Percentiles rank a stretch among this genome's conserved stretches.
Evolutionary conservation across 73 alveolate genomes (phyloP).

Genomic region (Tetrahymena thermophila): DNA sequence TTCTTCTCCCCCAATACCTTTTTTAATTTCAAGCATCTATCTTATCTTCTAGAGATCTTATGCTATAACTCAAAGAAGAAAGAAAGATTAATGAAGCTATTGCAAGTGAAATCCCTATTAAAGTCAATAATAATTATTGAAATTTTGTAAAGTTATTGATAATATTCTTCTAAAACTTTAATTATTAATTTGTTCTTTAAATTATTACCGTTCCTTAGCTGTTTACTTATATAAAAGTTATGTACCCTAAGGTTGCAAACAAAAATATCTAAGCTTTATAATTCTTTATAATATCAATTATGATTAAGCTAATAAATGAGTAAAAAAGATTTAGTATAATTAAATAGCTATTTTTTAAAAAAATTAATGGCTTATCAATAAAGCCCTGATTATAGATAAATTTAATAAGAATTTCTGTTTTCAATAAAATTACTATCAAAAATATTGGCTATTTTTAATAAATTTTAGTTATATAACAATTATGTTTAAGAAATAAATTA

Average conservation of each 20-base stretch:
- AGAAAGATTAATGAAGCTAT: background rate
- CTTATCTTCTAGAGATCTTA: background rate
- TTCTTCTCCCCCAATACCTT: background rate
- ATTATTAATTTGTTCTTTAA: background rate
- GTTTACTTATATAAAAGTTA: background rate
- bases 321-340: no score
- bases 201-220: background rate
- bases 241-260: background rate
- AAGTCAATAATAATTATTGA: background rate
- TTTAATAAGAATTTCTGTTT: no score
- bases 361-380: no score
- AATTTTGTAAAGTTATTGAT: background rate
- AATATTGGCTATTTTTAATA: no score
- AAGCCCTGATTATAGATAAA: no score
- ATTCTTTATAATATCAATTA: background rate
- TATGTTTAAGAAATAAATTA: no score
- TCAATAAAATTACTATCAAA: background rate
- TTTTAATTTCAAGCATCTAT: background rate
- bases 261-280: background rate
- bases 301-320: no score
- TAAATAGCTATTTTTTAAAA: no score
- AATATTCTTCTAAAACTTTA: background rate
- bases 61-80: background rate
- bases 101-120: background rate
- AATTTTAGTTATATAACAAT: no score